Evolutionary conservation across 129 eudicot species (phyloP).

Genomic region (Ambrosia artemisiifolia): DNA sequence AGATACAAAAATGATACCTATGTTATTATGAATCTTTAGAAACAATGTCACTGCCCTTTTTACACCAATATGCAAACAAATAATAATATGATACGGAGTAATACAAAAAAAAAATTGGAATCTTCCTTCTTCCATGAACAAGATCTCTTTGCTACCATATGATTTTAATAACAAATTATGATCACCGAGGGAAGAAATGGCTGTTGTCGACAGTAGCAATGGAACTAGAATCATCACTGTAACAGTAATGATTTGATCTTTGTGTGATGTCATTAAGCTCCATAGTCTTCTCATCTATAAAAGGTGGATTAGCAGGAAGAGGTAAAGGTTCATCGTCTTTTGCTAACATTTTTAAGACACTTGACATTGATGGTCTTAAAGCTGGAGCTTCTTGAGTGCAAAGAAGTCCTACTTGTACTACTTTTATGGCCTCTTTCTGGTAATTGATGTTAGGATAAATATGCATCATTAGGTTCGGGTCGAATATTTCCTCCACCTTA

Average conservation of each 20-base stretch:
- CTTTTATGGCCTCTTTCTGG: constrained; percentile 42
- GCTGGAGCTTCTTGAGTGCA: constrained; percentile 74
- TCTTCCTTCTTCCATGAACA: background rate
- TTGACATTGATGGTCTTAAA: constrained; percentile 68
- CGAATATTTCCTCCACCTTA: constrained; percentile 58
- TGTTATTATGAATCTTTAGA: background rate
- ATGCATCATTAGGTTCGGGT: constrained; percentile 59
- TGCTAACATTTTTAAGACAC: constrained; percentile 51
- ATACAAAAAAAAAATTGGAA: background rate
- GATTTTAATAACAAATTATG: background rate
- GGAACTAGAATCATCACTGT: constrained; percentile 33
- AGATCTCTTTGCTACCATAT: background rate
- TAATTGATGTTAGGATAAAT: constrained; percentile 26
- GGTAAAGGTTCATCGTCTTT: constrained; percentile 56
- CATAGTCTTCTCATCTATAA: constrained; percentile 64
- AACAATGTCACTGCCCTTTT: background rate
- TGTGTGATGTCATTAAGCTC: constrained; percentile 45
- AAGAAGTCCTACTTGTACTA: constrained; percentile 69
- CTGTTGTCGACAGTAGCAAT: constrained; percentile 57
- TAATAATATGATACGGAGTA: background rate
- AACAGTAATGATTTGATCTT: constrained; percentile 18
- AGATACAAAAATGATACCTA: background rate
- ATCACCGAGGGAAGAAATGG: constrained; percentile 56
- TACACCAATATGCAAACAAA: constrained; percentile 4
- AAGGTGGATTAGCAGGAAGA: constrained; percentile 63